Conservation (phyloP, 768 basidiomycete genomes). For the Lactarius deliciosus region DNA sequence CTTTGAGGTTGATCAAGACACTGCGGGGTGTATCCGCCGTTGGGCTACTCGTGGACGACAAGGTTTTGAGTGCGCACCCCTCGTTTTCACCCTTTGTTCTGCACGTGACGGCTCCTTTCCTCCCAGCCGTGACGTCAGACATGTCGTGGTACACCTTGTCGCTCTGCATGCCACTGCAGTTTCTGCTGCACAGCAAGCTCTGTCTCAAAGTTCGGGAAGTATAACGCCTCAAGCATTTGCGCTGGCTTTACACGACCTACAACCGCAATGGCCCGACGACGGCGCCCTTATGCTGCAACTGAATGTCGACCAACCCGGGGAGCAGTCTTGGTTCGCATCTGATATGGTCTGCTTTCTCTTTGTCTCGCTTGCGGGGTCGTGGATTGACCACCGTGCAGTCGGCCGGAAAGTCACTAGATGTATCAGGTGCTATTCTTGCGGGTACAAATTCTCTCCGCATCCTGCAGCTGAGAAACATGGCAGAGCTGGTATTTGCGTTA, state of each 20-base stretch:
- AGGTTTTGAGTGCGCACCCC: conserved; percentile 22
- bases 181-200: conserved; percentile 5
- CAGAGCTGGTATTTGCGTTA: conserved; percentile 19
- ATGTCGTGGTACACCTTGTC: conserved; percentile 24
- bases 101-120: background rate
- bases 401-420: conserved; percentile 17
- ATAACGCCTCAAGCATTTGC: conserved; percentile 22
- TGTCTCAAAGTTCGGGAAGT: conserved; percentile 14
- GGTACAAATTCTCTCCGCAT: conserved; percentile 25
- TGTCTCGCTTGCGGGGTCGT: background rate
- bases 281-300: conserved; percentile 21
- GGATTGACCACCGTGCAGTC: conserved; percentile 11
- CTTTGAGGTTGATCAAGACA: conserved; percentile 25
- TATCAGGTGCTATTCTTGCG: conserved; percentile 18
- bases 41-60: conserved; percentile 17
- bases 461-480: conserved; percentile 23
- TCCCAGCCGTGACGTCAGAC: conserved; percentile 18
- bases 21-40: conserved; percentile 14
- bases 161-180: conserved; percentile 19
- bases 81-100: background rate
- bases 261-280: conserved; percentile 25
- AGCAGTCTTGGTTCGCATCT: conserved; percentile 19
- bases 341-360: conserved; percentile 20
- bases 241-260: conserved; percentile 15
- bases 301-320: conserved; percentile 18